Evolutionary conservation across 2,329 filamentous ascomycete species (phyloP).

Genomic region (Trichoderma breve): DNA sequence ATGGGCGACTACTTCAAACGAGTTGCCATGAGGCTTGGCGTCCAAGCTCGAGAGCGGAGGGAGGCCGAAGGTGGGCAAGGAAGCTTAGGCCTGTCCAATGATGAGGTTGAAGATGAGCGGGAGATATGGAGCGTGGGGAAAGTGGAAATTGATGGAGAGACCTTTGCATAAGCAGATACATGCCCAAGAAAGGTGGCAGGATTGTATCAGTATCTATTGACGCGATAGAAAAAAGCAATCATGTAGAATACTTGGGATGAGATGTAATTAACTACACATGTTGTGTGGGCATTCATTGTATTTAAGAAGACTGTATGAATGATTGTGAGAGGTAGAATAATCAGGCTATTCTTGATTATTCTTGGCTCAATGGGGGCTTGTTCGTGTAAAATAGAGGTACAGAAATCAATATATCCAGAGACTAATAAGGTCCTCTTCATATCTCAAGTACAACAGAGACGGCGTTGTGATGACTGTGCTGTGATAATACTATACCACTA

Average conservation of each 20-base stretch:
- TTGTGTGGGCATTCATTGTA: not conserved
- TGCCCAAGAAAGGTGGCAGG: not conserved
- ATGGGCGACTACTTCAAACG: constrained; percentile 98
- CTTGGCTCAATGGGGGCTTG: not conserved
- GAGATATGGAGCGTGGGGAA: constrained; percentile 96
- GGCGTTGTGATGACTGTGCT: not conserved
- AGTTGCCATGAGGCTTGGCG: constrained; percentile 79
- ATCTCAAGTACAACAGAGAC: not conserved
- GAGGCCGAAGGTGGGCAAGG: constrained; percentile 90
- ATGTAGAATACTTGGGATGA: not conserved
- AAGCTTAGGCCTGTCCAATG: constrained; percentile 79
- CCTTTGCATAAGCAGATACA: constrained; percentile 33
- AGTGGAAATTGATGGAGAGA: constrained; percentile 71
- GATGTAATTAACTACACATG: not conserved
- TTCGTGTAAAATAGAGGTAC: not conserved
- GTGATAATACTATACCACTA: not conserved
- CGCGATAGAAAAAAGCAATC: not conserved
- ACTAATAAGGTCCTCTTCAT: not conserved
- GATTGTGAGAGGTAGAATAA: not conserved
- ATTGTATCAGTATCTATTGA: not conserved
- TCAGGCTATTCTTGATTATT: not conserved
- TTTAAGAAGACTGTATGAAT: not conserved
- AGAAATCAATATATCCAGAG: not conserved
- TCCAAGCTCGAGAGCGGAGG: constrained; percentile 81
- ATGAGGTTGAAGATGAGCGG: constrained; percentile 90